These are phyloP conservation scores for Xylaria flabelliformis DNA, from an alignment of 495 filamentous ascomycete species.

Conservation along the genomic window DNA sequence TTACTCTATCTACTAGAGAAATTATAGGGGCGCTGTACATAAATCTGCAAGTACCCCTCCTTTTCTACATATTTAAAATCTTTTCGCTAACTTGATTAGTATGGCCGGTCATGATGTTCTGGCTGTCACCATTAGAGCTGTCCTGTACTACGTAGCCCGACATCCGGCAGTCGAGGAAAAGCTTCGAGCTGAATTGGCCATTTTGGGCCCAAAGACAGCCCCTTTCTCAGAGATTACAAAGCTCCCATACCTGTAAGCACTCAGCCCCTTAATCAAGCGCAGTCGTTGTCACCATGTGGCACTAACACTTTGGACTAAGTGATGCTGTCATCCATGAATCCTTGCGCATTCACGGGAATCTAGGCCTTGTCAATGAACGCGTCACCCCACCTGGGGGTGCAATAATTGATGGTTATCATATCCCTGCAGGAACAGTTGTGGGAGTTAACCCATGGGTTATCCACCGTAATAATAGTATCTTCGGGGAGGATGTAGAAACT, in stretches of 20 bases:
- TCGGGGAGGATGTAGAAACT: neutral
- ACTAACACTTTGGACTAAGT: neutral
- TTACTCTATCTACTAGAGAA: neutral
- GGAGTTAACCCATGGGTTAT: slow-evolving; percentile 12
- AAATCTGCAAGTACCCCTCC: neutral
- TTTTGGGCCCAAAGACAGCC: neutral
- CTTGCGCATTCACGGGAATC: neutral
- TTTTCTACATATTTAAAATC: neutral
- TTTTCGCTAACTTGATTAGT: neutral
- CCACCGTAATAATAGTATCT: neutral
- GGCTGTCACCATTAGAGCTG: neutral
- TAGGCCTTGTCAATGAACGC: neutral
- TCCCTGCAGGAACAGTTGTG: neutral
- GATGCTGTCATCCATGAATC: slow-evolving; percentile 2
- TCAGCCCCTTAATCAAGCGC: neutral
- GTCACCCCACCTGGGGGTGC: neutral
- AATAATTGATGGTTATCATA: neutral
- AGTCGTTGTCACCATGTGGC: neutral
- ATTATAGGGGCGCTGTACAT: neutral
- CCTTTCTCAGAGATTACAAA: neutral
- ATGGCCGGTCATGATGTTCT: slow-evolving; percentile 12
- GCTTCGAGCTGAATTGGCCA: neutral
- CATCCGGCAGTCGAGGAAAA: neutral
- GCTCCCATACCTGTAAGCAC: slow-evolving; percentile 1
- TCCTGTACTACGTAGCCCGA: neutral